Evolutionary conservation across 768 basidiomycete species (phyloP).

Genomic region (Suillus luteus): DNA sequence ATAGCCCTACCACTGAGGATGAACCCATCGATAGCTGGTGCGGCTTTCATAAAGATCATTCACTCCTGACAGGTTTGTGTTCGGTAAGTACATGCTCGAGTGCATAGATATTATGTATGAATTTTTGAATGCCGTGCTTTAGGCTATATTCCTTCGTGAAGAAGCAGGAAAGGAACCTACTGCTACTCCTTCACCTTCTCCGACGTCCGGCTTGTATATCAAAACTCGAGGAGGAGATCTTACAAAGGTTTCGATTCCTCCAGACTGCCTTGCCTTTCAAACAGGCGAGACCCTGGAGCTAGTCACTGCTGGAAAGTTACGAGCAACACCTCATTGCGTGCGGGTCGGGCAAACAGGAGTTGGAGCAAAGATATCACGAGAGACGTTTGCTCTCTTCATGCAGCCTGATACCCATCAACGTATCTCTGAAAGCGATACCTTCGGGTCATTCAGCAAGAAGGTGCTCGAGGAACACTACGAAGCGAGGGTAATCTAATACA

Average conservation of each 20-base stretch:
- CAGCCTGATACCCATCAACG: constrained; percentile 82
- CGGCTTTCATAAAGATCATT: constrained; percentile 94
- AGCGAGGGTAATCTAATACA: constrained; percentile 38
- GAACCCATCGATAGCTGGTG: constrained; percentile 87
- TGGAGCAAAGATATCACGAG: constrained; percentile 61
- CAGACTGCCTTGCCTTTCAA: constrained; percentile 89
- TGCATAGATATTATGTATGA: constrained; percentile 7
- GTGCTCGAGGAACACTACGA: constrained; percentile 63
- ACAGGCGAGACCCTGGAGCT: constrained; percentile 95
- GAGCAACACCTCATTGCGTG: constrained; percentile 95
- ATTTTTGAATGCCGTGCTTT: constrained; percentile 11
- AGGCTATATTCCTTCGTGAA: constrained; percentile 84
- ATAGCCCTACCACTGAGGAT: constrained; percentile 43
- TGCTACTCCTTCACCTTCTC: constrained; percentile 66
- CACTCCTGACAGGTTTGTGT: constrained; percentile 88
- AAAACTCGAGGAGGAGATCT: constrained; percentile 78
- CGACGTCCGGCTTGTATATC: constrained; percentile 88
- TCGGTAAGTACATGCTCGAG: constrained; percentile 50
- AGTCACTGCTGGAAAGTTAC: constrained; percentile 76
- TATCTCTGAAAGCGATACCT: constrained; percentile 71
- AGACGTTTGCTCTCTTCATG: constrained; percentile 91
- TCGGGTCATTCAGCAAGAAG: constrained; percentile 87
- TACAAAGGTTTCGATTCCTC: constrained; percentile 84
- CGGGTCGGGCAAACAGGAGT: constrained; percentile 56
- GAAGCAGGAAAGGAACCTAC: constrained; percentile 41